Evolutionary conservation across 306 rosid genomes (phyloP).

Genomic region (Morella rubra): DNA sequence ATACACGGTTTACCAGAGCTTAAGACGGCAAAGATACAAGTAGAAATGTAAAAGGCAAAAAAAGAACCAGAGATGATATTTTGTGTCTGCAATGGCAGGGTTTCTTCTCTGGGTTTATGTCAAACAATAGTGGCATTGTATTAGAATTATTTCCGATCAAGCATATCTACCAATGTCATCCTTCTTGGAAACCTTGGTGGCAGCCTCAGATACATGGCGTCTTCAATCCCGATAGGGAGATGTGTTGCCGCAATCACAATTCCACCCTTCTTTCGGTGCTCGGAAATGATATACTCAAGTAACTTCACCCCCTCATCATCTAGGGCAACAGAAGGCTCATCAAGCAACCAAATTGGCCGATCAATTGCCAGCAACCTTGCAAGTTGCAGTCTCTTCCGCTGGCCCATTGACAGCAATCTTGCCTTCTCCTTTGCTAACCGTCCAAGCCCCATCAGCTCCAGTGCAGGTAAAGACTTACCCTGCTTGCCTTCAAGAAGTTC

Average conservation of each 20-base stretch:
- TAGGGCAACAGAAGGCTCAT: conserved; percentile 90
- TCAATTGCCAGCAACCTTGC: conserved; percentile 85
- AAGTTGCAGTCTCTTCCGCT: conserved; percentile 78
- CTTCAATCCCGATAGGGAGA: conserved; percentile 75
- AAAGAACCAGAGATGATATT: not conserved
- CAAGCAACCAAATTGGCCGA: conserved; percentile 88
- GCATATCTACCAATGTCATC: conserved; percentile 76
- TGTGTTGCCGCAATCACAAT: conserved; percentile 74
- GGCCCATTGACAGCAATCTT: conserved; percentile 83
- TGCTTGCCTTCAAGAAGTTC: conserved; percentile 77
- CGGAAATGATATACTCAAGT: conserved; percentile 69
- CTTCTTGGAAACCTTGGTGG: conserved; percentile 92
- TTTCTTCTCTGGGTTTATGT: conserved; percentile 1
- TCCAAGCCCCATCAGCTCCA: conserved; percentile 86
- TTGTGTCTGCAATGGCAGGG: not conserved
- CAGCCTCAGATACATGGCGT: conserved; percentile 63
- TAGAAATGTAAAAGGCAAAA: not conserved
- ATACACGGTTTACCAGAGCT: not conserved
- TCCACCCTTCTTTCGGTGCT: conserved; percentile 81
- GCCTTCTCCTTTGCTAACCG: conserved; percentile 73
- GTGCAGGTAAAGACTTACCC: conserved; percentile 69
- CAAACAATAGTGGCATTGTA: conserved; percentile 6
- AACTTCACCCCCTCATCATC: conserved; percentile 82
- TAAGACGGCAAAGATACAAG: not conserved
- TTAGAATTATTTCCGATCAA: conserved; percentile 54